Evolutionary conservation across 2,329 filamentous ascomycete species (phyloP), one percentile per base, ranked within the genome.

Genomic region (Beauveria brongniartii): DNA sequence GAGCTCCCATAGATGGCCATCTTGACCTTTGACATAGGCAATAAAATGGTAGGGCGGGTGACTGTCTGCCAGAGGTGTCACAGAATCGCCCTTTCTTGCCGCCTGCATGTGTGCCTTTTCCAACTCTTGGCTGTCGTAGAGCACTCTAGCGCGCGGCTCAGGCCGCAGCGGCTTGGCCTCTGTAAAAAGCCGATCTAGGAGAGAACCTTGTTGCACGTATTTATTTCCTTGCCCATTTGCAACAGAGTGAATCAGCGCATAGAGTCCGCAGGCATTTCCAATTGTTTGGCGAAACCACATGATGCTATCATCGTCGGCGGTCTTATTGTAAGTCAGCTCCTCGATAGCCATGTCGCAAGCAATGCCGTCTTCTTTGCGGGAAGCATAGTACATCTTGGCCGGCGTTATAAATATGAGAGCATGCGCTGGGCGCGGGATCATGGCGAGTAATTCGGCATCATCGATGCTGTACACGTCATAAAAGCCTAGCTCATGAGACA

Each of bases 281-380:
- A 95, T 94, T 0, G 89, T 94, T 73, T 95, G 91, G 69, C 87
- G 87, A 76, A 91, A 94, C 90, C 90, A 95, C 20, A 90, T 77
- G 1, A 92, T 84, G 7, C 88, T 83, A 12, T 60, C 55, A 67
- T 92, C 88, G 0, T 68, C 66, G 2, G 73, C 73, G 8, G 65
- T 64, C 24, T 69, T 69, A 40, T 69, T 62, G 64, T 77, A 76
- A 1, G 70, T 71, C 34, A 71, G 41, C 10, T 68, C 64, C 5
- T 69, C 57, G 14, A 65, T 61, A 5, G 69, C 57, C 18, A 65
- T 62, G 5, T 62, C 61, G 28, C 67, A 64, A 6, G 65, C 56
- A 2, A 64, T 68, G 61, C 69, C 65, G 24, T 71, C 69, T 48
- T 67, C 65, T 28, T 64, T 64, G 55, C 73, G 71, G 26, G 73